Percentiles rank a stretch among this genome's conserved stretches.
Conservation (phyloP, 2,329 filamentous ascomycete genomes). For the Cladosporium sp. region DNA sequence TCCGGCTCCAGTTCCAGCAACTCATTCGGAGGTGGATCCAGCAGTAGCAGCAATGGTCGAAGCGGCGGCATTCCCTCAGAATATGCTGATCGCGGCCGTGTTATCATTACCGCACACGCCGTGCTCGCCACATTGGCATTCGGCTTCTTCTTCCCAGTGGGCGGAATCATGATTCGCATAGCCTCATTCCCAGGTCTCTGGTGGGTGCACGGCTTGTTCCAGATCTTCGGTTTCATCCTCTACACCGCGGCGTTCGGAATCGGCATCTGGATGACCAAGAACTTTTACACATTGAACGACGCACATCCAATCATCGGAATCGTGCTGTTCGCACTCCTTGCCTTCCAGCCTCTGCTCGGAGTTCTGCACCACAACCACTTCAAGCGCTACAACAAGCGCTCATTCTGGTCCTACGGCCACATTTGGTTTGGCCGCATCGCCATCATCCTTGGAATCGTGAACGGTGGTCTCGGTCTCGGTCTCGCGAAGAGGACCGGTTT, state of each 20-base stretch:
- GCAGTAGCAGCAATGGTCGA: slow-evolving; percentile 3
- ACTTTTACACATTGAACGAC: slow-evolving; percentile 34
- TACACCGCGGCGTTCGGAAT: slow-evolving; percentile 54
- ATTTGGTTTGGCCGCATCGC: slow-evolving; percentile 56
- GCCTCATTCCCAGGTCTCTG: slow-evolving; percentile 47
- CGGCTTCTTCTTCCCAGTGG: slow-evolving; percentile 49
- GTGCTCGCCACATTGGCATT: slow-evolving; percentile 48
- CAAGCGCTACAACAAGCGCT: slow-evolving; percentile 48
- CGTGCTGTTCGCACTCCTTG: slow-evolving; percentile 50
- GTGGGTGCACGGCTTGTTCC: slow-evolving; percentile 49
- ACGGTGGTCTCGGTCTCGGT: slow-evolving; percentile 56
- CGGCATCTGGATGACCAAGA: slow-evolving; percentile 50
- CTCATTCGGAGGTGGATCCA: background rate
- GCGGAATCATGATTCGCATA: slow-evolving; percentile 48
- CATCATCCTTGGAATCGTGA: slow-evolving; percentile 57
- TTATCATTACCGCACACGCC: slow-evolving; percentile 48
- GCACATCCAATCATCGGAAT: slow-evolving; percentile 58
- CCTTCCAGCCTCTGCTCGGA: slow-evolving; percentile 58
- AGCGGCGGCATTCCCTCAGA: slow-evolving; percentile 17
- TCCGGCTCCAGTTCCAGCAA: slow-evolving; percentile 4
- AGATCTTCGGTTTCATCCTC: slow-evolving; percentile 51
- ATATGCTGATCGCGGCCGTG: slow-evolving; percentile 21
- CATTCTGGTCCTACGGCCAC: slow-evolving; percentile 51
- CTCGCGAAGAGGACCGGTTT: slow-evolving; percentile 44
- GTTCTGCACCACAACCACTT: slow-evolving; percentile 55